Percentiles rank a stretch among this genome's conserved stretches.
Conservation (phyloP, 2,329 filamentous ascomycete genomes). For the Arthroderma sp. region DNA sequence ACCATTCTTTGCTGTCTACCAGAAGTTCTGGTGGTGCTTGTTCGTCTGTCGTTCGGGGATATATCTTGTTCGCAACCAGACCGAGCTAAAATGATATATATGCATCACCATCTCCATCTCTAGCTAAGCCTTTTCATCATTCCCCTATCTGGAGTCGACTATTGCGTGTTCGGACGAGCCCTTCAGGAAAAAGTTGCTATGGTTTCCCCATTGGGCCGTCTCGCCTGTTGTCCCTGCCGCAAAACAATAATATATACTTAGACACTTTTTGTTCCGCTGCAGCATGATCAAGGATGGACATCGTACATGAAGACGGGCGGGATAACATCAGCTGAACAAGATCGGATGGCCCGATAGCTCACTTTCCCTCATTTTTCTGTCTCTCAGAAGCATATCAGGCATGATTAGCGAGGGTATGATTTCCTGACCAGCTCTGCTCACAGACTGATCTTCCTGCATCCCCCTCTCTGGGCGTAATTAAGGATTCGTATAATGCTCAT, state of each 20-base stretch:
- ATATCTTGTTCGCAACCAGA: background rate
- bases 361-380: background rate
- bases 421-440: background rate
- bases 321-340: constrained; percentile 1
- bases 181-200: background rate
- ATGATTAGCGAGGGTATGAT: background rate
- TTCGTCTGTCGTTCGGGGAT: background rate
- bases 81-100: background rate
- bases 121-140: background rate
- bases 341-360: background rate
- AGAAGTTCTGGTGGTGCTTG: background rate
- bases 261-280: background rate
- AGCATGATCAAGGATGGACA: background rate
- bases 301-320: background rate
- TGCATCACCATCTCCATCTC: no score
- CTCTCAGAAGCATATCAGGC: background rate
- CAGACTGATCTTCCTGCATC: background rate
- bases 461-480: background rate
- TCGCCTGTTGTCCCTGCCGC: background rate
- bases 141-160: background rate
- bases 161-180: background rate
- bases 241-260: background rate
- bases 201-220: background rate
- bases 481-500: background rate
- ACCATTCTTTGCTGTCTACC: background rate